Percentiles rank a stretch among this genome's conserved stretches.
Conservation (phyloP, 1,284 basidiomycete genomes). For the Amylostereum chailletii region DNA sequence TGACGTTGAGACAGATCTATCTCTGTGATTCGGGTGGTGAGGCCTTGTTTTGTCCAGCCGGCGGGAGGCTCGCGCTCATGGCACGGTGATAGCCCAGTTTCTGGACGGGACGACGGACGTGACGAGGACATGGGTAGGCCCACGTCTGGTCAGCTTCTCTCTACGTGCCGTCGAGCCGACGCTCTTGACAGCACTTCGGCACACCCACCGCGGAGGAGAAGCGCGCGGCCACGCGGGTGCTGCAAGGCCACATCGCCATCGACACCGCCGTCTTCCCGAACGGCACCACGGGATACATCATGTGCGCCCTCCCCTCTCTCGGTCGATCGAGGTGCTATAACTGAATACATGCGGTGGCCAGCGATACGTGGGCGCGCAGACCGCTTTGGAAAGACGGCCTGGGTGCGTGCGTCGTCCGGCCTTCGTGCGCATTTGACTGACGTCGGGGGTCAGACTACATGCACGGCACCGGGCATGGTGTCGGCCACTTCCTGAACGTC, state of each 20-base stretch:
- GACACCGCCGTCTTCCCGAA: constrained; percentile 82
- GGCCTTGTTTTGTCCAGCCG: constrained; percentile 6
- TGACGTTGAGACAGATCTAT: constrained; percentile 53
- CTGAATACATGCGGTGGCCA: constrained; percentile 20
- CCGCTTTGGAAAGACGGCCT: constrained; percentile 90
- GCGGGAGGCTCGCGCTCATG: background rate
- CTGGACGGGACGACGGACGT: constrained; percentile 93
- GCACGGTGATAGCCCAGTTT: constrained; percentile 59
- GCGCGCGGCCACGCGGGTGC: constrained; percentile 85
- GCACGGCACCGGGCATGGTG: constrained; percentile 91
- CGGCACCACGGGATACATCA: constrained; percentile 75
- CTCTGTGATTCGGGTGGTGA: constrained; percentile 89
- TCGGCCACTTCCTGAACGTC: constrained; percentile 89
- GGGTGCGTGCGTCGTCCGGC: constrained; percentile 35
- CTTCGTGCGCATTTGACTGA: background rate
- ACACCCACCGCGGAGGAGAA: constrained; percentile 77
- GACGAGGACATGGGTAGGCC: constrained; percentile 77
- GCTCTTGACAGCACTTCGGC: constrained; percentile 71
- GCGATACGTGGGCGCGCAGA: constrained; percentile 81
- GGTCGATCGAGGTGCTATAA: background rate
- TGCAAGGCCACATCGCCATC: constrained; percentile 93
- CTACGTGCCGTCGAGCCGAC: background rate
- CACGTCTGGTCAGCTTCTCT: background rate
- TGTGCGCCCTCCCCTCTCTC: constrained; percentile 32
- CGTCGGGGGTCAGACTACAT: constrained; percentile 18